Evolutionary conservation across 2,329 filamentous ascomycete genomes (phyloP).

Genomic region (Septoria linicola): DNA sequence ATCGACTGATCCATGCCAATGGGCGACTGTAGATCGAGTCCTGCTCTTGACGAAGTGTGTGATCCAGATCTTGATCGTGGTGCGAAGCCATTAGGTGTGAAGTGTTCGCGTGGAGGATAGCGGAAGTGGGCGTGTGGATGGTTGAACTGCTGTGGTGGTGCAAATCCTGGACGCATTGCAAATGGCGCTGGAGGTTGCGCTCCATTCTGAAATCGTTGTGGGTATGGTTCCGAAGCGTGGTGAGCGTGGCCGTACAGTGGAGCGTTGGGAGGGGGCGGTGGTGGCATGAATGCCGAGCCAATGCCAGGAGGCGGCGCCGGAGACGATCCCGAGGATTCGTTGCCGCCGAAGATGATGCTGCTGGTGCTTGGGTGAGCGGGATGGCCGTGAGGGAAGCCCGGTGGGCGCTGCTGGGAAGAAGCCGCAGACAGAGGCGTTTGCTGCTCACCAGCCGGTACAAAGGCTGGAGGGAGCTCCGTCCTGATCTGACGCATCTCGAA

Average conservation of each 20-base stretch:
- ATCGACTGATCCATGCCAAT: slow-evolving; percentile 18
- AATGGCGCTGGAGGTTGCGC: slow-evolving; percentile 16
- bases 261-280: slow-evolving; percentile 19
- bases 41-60: slow-evolving; percentile 28
- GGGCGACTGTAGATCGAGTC: slow-evolving; percentile 28
- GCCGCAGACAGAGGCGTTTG: slow-evolving; percentile 28
- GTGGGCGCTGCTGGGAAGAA: slow-evolving; percentile 21
- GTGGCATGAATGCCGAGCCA: slow-evolving; percentile 27
- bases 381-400: slow-evolving; percentile 22
- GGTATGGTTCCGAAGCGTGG: slow-evolving; percentile 30
- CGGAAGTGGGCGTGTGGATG: slow-evolving; percentile 27
- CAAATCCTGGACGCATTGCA: slow-evolving; percentile 23
- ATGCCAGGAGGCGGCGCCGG: slow-evolving; percentile 36
- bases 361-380: slow-evolving; percentile 30
- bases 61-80: slow-evolving; percentile 29
- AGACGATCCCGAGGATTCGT: slow-evolving; percentile 41
- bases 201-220: slow-evolving; percentile 12
- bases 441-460: slow-evolving; percentile 33
- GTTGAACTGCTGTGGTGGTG: slow-evolving; percentile 16
- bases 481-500: slow-evolving; percentile 33
- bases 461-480: slow-evolving; percentile 36
- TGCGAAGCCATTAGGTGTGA: slow-evolving; percentile 23
- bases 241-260: slow-evolving; percentile 29
- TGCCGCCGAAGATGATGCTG: slow-evolving; percentile 43
- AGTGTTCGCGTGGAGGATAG: slow-evolving; percentile 30